A percentile compares a stretch with the other conserved stretches of the same genome.
These are phyloP conservation scores for Chaetothyriales sp. DNA, from an alignment of 2,329 filamentous ascomycete genomes.

Conservation along the genomic window DNA sequence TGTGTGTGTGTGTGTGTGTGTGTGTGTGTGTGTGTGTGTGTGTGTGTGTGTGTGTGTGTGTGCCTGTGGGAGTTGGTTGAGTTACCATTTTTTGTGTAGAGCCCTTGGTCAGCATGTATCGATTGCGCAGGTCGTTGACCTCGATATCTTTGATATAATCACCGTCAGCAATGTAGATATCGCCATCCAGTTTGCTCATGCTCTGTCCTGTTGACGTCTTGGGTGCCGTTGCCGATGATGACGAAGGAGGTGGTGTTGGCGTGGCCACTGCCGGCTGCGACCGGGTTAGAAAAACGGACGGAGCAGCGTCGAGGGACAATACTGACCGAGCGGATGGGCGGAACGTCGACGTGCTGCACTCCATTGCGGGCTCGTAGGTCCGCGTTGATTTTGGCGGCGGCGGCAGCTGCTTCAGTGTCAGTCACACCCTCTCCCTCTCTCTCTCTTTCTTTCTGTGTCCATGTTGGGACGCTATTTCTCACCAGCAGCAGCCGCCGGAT, in stretches of 20 bases:
- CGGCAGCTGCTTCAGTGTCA: conserved; percentile 47
- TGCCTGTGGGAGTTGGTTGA: too few species aligned
- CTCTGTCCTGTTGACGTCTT: conserved; percentile 34
- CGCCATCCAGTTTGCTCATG: conserved; percentile 54
- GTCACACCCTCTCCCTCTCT: not conserved
- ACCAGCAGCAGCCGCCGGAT: not conserved
- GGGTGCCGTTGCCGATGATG: conserved; percentile 17
- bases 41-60: too few species aligned
- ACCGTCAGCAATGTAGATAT: conserved; percentile 88
- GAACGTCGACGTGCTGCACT: conserved; percentile 78
- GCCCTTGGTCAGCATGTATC: conserved; percentile 92
- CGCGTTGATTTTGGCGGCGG: conserved; percentile 75
- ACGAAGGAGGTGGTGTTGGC: conserved; percentile 14
- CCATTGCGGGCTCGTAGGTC: conserved; percentile 73
- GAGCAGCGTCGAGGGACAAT: conserved; percentile 17
- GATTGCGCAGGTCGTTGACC: conserved; percentile 93
- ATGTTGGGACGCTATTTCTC: not conserved
- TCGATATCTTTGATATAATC: conserved; percentile 99
- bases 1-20: too few species aligned
- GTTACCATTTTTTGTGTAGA: conserved; percentile 99
- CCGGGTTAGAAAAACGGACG: not conserved
- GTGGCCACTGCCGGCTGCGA: not conserved
- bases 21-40: too few species aligned
- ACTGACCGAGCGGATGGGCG: conserved; percentile 53
- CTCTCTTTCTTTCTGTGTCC: too few species aligned